Evolutionary conservation across 441 rosid species (phyloP), one percentile per base, ranked within the genome.

Genomic region (Metrosideros polymorpha): DNA sequence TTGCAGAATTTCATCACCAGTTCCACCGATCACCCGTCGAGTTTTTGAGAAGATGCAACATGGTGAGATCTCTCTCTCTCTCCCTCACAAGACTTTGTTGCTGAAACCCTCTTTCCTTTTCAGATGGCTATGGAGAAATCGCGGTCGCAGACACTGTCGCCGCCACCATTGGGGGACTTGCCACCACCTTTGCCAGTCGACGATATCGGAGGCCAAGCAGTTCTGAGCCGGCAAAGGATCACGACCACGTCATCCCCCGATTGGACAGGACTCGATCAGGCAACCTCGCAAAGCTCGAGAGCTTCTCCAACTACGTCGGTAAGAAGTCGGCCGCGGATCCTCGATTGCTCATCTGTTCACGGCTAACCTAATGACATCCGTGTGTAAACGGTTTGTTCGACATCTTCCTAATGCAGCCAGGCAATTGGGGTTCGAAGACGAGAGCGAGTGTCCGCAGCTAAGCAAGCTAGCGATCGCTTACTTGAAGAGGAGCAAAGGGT

Each of bases 301-400:
- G 87, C 89, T 97, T 97, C 92, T 93, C 98, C 39, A 91, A 93
- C 83, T 97, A 93, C 85, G 94, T 96, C 85, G 99, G 99, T 95
- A 88, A 39, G 54, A 47, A 19, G 50, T 27, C 19, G 35, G 24
- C 39, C 84, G 2, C 42, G 8, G 27, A 53, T 87, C 9, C 50
- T 45, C 24, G 51, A 45, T 2, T 9, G 82, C n/a, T 3, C 3
- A 77, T 42, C 22, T 8, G 19, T 32, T 52, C 1, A 42, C 15
- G 7, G 32, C 43, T 6, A 30, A 52, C 42, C 66, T 47, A 24
- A 55, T 32, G 50, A 19, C 27, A 32, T 59, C n/a, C 42, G 8
- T 61, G 47, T 25, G 42, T 5, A 39, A 50, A 15, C 15, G 19
- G 15, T 19, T 18, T 22, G 50, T 8, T 82, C 79, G 3, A 49